A percentile compares a stretch with the other conserved stretches of the same genome.
These are phyloP conservation scores for Volvariella volvacea DNA, from an alignment of 1,284 basidiomycete genomes.

Conservation along the genomic window DNA sequence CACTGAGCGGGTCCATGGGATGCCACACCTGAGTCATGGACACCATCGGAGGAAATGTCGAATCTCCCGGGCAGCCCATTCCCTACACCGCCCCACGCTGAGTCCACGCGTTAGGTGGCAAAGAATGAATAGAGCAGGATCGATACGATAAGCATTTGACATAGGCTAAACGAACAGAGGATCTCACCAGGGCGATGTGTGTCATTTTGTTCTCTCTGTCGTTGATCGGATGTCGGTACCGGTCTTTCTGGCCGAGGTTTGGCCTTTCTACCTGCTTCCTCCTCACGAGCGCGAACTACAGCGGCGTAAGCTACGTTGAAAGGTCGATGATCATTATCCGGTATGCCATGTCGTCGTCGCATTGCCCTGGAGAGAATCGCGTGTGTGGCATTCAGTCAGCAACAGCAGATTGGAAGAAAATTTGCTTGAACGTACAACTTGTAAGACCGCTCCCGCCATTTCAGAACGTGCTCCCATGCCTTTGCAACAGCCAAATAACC, in stretches of 20 bases:
- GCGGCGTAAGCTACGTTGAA: constrained; percentile 81
- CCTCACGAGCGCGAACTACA: constrained; percentile 44
- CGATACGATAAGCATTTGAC: constrained; percentile 8
- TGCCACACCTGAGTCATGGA: no score
- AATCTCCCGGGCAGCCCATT: constrained; percentile 16
- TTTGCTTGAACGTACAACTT: constrained; percentile 40
- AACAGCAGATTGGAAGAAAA: no score
- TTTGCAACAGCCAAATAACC: constrained; percentile 31
- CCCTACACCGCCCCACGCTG: constrained; percentile 8
- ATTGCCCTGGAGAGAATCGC: constrained; percentile 27
- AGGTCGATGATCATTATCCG: constrained; percentile 70
- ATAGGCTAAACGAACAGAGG: constrained; percentile 7
- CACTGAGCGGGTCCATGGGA: no score
- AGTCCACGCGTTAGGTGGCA: constrained; percentile 5
- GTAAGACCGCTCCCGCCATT: constrained; percentile 51
- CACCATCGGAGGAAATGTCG: background rate
- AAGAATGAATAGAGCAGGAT: background rate
- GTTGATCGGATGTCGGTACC: constrained; percentile 21
- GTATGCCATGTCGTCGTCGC: constrained; percentile 72
- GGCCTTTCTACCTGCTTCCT: constrained; percentile 32
- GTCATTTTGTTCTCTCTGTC: constrained; percentile 23
- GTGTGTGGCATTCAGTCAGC: background rate
- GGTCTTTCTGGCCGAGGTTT: constrained; percentile 20
- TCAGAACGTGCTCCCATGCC: constrained; percentile 34
- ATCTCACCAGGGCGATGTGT: constrained; percentile 31